A percentile compares a stretch with the other conserved stretches of the same genome.
These are phyloP conservation scores for Penicillium sp. DNA, from an alignment of 2,329 filamentous ascomycete genomes.

Conservation along the genomic window DNA sequence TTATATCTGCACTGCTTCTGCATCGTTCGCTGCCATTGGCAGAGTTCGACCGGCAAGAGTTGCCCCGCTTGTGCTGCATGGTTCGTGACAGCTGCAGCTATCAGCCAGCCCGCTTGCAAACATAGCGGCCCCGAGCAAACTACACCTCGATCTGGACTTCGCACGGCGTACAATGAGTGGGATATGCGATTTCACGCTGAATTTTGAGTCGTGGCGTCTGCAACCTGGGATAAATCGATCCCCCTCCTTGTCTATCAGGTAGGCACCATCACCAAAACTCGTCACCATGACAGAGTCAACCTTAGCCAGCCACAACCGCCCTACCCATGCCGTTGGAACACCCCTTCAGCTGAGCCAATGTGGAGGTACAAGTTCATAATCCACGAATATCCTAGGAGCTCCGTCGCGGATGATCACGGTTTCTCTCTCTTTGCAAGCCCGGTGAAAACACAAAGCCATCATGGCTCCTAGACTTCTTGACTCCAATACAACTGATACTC, in stretches of 20 bases:
- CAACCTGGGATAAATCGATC: background rate
- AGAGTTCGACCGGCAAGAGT: too few relatives aligned
- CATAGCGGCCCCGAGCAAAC: constrained; percentile 10
- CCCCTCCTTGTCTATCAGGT: too few relatives aligned
- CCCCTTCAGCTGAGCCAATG: background rate
- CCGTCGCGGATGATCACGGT: background rate
- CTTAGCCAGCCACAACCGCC: background rate
- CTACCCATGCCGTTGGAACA: background rate
- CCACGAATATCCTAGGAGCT: too few relatives aligned
- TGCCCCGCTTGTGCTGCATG: too few relatives aligned
- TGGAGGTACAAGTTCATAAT: too few relatives aligned
- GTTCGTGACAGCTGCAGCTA: background rate
- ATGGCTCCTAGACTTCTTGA: constrained; percentile 20
- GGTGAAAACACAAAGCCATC: background rate
- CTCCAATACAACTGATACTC: background rate
- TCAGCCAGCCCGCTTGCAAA: constrained; percentile 19
- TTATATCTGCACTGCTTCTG: too few relatives aligned
- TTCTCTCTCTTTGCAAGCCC: background rate
- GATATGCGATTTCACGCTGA: background rate
- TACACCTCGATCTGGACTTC: background rate
- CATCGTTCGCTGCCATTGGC: too few relatives aligned
- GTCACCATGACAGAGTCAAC: background rate
- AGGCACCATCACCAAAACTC: background rate
- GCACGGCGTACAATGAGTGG: background rate
- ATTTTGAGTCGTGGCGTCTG: background rate